phyloP scores from a whole-genome alignment of 2,329 filamentous ascomycete genomes.

The Corynespora cassiicola region DNA sequence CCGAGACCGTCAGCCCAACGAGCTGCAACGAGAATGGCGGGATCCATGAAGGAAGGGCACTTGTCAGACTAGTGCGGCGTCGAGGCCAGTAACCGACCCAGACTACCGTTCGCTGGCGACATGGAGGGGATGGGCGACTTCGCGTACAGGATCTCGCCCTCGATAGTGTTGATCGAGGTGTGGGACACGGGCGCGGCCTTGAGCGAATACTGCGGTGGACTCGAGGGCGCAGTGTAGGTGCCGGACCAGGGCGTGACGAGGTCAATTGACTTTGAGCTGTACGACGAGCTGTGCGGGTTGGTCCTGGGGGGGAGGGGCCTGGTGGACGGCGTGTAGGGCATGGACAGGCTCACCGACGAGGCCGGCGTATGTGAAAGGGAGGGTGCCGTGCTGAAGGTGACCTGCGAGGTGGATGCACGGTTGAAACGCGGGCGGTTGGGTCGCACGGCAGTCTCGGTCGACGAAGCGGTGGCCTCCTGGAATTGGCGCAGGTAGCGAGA shows the following conservation, averaged over 20 bases:
- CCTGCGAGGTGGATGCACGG: constrained; percentile 42
- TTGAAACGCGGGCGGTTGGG: constrained; percentile 41
- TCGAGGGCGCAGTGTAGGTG: constrained; percentile 35
- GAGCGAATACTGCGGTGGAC: constrained; percentile 40
- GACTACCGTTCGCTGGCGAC: constrained; percentile 44
- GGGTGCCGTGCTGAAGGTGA: constrained; percentile 47
- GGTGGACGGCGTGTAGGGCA: constrained; percentile 47
- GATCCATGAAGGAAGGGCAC: too few species aligned
- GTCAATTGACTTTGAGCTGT: constrained; percentile 50
- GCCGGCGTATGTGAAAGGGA: constrained; percentile 56
- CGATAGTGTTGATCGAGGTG: constrained; percentile 41
- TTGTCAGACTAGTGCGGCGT: constrained; percentile 23
- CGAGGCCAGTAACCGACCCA: constrained; percentile 43
- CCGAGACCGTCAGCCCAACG: too few species aligned
- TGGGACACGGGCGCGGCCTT: constrained; percentile 40
- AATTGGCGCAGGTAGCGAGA: constrained; percentile 52
- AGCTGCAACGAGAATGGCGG: too few species aligned
- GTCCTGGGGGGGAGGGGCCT: constrained; percentile 48
- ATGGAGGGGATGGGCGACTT: constrained; percentile 40
- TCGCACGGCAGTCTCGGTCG: constrained; percentile 22
- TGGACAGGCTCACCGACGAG: constrained; percentile 53
- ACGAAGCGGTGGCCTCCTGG: constrained; percentile 33
- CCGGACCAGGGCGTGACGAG: constrained; percentile 50
- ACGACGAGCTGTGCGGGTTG: constrained; percentile 47
- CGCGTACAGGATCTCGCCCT: constrained; percentile 46